Evolutionary conservation across 2,329 filamentous ascomycete genomes (phyloP), one percentile per base, ranked within the genome.

Genomic region (Hypoxylon sp.): DNA sequence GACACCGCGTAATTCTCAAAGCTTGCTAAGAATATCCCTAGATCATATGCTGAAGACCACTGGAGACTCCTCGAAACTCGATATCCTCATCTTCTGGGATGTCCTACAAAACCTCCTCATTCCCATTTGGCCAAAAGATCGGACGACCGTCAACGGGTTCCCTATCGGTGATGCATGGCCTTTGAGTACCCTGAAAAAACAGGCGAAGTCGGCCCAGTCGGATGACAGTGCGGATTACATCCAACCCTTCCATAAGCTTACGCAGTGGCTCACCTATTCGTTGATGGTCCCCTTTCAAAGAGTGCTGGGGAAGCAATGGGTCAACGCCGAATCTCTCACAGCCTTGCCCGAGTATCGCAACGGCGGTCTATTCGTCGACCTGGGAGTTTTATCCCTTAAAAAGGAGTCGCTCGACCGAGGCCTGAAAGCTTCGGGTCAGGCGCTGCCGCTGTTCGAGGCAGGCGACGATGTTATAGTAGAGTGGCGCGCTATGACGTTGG

Each of bases 261-360:
- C 90, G 0, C 90, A 92, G 74, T 92, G 90, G 90, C 83, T 93
- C 5, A 86, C 86, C 1, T 93, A 93, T 76, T 92, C 90, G 0
- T 80, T 93, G 6, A 91, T 90, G 80, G 89, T 91, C 3, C 86
- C 87, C 0, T 88, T 89, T 71, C 81, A 83, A 50, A 81, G 82
- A 1, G 75, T 88, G 0, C 78, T 89, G 8, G 80, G 81, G 1
- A 80, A 84, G 12, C 78, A 82, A 11, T 87, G 87, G 77, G 80
- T 77, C 7, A 87, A 86, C 37, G 77, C 80, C 2, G 80, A 85
- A 19, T 82, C 89, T 0, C 82, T 90, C 7, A 93, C 90, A 0
- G 90, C 88, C 0, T 80, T 93, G 2, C 88, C 90, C 0, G 90
- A 92, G 74, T 92, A 92, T 70, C 85, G 90, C 55, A 92, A 92